Percentiles rank a stretch among this genome's conserved stretches.
Conservation (phyloP, 495 filamentous ascomycete species). For the Hypomontagnella submonticulosa region DNA sequence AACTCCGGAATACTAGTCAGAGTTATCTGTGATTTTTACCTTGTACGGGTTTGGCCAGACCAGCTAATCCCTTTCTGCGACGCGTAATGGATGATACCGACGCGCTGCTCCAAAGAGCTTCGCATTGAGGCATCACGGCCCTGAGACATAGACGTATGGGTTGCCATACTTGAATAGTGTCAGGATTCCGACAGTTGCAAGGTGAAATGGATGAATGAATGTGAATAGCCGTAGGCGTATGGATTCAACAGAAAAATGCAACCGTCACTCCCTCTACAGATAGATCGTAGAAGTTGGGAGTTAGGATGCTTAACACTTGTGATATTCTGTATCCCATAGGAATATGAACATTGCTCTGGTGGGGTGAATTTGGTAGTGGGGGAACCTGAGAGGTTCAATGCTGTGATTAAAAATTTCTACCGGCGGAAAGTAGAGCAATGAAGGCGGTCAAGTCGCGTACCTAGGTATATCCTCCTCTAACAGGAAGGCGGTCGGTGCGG, state of each 20-base stretch:
- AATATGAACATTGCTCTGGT: not conserved
- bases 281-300: not conserved
- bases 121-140: conserved; percentile 47
- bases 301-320: not conserved
- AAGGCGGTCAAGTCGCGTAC: conserved; percentile 7
- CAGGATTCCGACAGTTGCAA: not conserved
- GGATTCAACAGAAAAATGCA: not conserved
- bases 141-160: conserved; percentile 50
- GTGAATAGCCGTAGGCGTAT: not conserved
- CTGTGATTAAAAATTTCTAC: conserved; percentile 21
- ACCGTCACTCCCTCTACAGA: not conserved
- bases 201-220: not conserved
- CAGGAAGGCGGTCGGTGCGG: conserved; percentile 9
- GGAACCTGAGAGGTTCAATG: not conserved
- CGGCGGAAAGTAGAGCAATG: conserved; percentile 25
- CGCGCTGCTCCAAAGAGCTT: conserved; percentile 42
- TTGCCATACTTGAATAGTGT: conserved; percentile 36
- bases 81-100: conserved; percentile 44
- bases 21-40: conserved; percentile 22
- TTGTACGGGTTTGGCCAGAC: conserved; percentile 45
- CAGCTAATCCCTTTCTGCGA: conserved; percentile 42
- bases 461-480: not conserved
- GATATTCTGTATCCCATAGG: not conserved
- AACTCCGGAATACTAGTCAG: not conserved
- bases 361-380: conserved; percentile 1